A percentile compares a stretch with the other conserved stretches of the same genome.
Evolutionary conservation across 2,329 filamentous ascomycete species (phyloP).

Genomic region (Neoarthrinium moseri): DNA sequence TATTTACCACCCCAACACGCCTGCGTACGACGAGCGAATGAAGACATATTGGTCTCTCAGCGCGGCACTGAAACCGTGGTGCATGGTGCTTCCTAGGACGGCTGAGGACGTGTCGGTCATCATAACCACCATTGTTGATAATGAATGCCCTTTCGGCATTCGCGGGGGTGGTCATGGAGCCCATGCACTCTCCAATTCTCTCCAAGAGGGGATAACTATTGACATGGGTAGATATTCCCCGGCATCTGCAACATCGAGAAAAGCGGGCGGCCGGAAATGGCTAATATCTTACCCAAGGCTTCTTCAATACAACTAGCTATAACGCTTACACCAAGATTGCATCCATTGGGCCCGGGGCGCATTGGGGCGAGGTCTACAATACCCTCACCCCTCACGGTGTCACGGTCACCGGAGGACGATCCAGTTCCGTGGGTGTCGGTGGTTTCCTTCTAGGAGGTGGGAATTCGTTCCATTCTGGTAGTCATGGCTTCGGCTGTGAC

Average conservation of each 20-base stretch:
- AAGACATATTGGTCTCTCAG: slow-evolving; percentile 8
- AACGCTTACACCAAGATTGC: slow-evolving; percentile 24
- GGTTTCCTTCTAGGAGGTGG: slow-evolving; percentile 25
- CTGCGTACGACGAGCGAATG: slow-evolving; percentile 3
- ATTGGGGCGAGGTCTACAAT: slow-evolving; percentile 21
- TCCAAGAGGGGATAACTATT: slow-evolving; percentile 13
- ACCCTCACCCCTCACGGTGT: slow-evolving; percentile 15
- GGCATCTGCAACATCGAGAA: not conserved
- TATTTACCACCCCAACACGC: not conserved
- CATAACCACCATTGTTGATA: slow-evolving; percentile 12
- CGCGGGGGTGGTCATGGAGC: slow-evolving; percentile 11
- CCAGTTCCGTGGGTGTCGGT: slow-evolving; percentile 20
- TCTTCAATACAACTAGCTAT: slow-evolving; percentile 27
- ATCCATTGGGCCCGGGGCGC: slow-evolving; percentile 25
- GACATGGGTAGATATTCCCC: slow-evolving; percentile 15
- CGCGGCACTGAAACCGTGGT: slow-evolving; percentile 3
- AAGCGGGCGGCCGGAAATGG: not conserved
- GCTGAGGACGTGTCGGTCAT: slow-evolving; percentile 7
- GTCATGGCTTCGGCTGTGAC: slow-evolving; percentile 42
- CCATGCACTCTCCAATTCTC: slow-evolving; percentile 3
- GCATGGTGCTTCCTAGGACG: slow-evolving; percentile 4
- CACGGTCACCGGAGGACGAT: slow-evolving; percentile 22
- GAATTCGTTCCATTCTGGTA: slow-evolving; percentile 17
- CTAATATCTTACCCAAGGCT: not conserved
- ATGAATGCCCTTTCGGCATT: slow-evolving; percentile 13